Percentiles rank a stretch among this genome's conserved stretches.
phyloP scores from a whole-genome alignment of 2,329 filamentous ascomycete species.

The Phaeomoniella chlamydospora region DNA sequence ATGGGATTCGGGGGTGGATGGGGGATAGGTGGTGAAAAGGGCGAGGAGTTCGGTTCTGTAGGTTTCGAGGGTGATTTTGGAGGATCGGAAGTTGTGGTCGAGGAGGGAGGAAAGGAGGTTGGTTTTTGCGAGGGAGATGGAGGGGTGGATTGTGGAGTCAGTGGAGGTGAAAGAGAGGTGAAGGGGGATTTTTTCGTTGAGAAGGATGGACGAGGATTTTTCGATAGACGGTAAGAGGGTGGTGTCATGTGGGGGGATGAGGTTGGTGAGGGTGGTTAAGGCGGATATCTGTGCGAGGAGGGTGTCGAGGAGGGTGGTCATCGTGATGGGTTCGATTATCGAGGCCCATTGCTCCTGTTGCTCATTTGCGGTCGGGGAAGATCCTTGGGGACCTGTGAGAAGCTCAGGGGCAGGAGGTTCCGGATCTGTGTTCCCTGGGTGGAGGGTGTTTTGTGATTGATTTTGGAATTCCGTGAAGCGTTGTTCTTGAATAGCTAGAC shows the following conservation, averaged over 20 bases:
- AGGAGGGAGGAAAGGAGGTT: constrained; percentile 42
- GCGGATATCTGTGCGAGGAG: constrained; percentile 48
- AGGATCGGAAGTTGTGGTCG: constrained; percentile 40
- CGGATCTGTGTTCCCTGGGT: too few species aligned
- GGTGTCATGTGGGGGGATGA: constrained; percentile 23
- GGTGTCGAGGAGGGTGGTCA: constrained; percentile 52
- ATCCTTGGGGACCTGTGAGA: constrained; percentile 9
- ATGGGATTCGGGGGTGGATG: constrained; percentile 31
- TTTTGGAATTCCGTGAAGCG: constrained; percentile 31
- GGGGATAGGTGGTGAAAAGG: constrained; percentile 24
- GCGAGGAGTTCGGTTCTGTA: constrained; percentile 32
- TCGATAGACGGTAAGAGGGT: constrained; percentile 41
- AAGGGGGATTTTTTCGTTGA: constrained; percentile 37
- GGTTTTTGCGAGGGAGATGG: constrained; percentile 39
- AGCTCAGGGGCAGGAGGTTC: constrained; percentile 2
- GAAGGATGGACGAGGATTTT: constrained; percentile 37
- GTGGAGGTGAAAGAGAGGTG: constrained; percentile 28
- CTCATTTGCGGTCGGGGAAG: constrained; percentile 3
- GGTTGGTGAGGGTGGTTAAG: constrained; percentile 35
- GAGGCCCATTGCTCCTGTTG: constrained; percentile 46
- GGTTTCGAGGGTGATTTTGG: constrained; percentile 33
- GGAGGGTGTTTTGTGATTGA: constrained; percentile 12
- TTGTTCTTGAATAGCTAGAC: constrained; percentile 37
- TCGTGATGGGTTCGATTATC: constrained; percentile 52
- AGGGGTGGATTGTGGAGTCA: constrained; percentile 24